Percentiles rank a stretch among this genome's conserved stretches.
Evolutionary conservation across 257 asterid genomes (phyloP).

Genomic region (Scutellaria barbata): DNA sequence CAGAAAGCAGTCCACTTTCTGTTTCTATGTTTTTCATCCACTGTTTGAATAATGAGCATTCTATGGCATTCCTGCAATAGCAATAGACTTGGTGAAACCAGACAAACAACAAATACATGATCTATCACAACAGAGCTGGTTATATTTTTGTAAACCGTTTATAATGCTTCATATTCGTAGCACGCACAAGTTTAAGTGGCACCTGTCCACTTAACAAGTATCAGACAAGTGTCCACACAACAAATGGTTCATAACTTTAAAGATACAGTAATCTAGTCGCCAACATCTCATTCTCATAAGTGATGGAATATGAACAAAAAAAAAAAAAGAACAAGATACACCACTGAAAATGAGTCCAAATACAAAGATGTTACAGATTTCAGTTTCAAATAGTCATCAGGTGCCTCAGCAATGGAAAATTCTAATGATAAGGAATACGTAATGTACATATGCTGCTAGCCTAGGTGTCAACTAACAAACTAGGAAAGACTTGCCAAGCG

Average conservation of each 20-base stretch:
- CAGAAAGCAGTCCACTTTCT: slow-evolving; percentile 67
- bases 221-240: slow-evolving; percentile 1
- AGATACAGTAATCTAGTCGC: background rate
- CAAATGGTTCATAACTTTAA: background rate
- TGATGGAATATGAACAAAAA: slow-evolving; percentile 10
- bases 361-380: slow-evolving; percentile 10
- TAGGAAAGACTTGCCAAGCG: background rate
- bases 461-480: background rate
- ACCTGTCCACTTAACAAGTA: slow-evolving; percentile 1
- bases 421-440: background rate
- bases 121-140: background rate
- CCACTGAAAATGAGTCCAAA: background rate
- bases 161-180: slow-evolving; percentile 8
- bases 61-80: slow-evolving; percentile 82
- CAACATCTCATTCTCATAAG: slow-evolving; percentile 4
- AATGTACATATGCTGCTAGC: background rate
- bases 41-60: slow-evolving; percentile 72
- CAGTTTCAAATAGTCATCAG: slow-evolving; percentile 1
- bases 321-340: background rate
- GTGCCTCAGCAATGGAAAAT: slow-evolving; percentile 23
- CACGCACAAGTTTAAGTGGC: background rate
- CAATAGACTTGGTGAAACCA: slow-evolving; percentile 13
- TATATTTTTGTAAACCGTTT: background rate
- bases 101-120: background rate
- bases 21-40: slow-evolving; percentile 82